Base-by-base conservation (phyloP, 768 basidiomycete genomes). In the Botryobasidium botryosum region DNA sequence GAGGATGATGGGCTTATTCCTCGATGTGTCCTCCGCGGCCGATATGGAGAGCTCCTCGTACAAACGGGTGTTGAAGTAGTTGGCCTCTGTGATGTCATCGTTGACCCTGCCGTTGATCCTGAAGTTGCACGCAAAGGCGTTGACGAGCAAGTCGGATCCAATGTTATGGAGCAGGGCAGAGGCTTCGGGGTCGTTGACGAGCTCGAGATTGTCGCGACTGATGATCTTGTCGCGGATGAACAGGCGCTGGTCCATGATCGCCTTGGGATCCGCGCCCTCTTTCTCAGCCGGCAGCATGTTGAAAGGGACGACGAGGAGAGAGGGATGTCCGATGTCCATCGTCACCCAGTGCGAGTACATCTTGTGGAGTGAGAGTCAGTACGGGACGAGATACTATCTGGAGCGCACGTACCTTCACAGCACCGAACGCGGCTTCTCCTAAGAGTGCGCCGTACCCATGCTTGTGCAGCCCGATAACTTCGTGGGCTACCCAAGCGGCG, bases 81-180 rank as follows among this genome's bases (percentile, higher is more conserved):
- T 69, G 5, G 68, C 66, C 45, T 66, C 64, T 24, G 48, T 57
- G 45, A 68, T 53, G 51, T 65, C 64, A 17, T 51, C 49, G 56
- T 65, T 68, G 36, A 55, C 29, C 26, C 38, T 43, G 31, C 58
- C 64, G 40, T 18, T 6, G 37, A 60, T 46, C 17, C 59, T 55
- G 57, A 68, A 68, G 55, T 70, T 68, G 56, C 61, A 61, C 2
- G 62, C 59, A 45, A 69, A 70, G 2, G 62, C 57, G 45, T 68
- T 68, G 57, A 70, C 66, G 41, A 55, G 59, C 45, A 70, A 59
- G 49, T 69, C 68, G 5, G 62, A 61, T 15, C 66, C 67, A 6
- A 64, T 41, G n/a, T 53, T 48, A 8, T 44, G 41, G 37, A 64
- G 44, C 24, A 56, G 42, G 4, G 20, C 27, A 10, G 8, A 33